Evolutionary conservation across 2,329 filamentous ascomycete species (phyloP).

Genomic region (Hymenoscyphus infarciens): DNA sequence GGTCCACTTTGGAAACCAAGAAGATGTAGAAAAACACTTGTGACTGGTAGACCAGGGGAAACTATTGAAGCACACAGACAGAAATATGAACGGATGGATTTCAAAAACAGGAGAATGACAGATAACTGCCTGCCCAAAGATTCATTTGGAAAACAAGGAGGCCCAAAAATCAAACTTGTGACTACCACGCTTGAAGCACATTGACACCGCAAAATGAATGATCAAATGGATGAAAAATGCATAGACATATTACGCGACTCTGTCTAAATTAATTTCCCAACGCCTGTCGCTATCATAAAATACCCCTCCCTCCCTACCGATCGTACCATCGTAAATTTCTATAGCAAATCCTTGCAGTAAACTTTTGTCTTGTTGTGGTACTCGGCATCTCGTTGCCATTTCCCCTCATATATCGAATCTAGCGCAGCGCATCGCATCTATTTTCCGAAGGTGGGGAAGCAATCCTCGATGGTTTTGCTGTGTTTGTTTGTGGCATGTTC

Average conservation of each 20-base stretch:
- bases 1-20: no score
- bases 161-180: no score
- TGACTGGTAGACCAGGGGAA: no score
- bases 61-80: no score
- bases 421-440: slow-evolving; percentile 4
- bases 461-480: slow-evolving; percentile 66
- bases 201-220: background rate
- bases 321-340: slow-evolving; percentile 9
- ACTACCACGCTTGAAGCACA: background rate
- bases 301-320: slow-evolving; percentile 11
- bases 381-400: background rate
- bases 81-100: no score
- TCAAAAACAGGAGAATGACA: no score
- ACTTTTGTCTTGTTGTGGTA: background rate
- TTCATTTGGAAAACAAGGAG: no score
- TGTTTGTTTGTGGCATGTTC: slow-evolving; percentile 76
- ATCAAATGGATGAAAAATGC: slow-evolving; percentile 4
- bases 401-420: background rate
- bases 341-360: background rate
- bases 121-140: no score
- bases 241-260: slow-evolving; percentile 18
- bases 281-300: slow-evolving; percentile 25
- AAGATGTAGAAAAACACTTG: no score
- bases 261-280: slow-evolving; percentile 23
- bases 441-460: slow-evolving; percentile 56